Evolutionary conservation across 495 filamentous ascomycete genomes (phyloP), one percentile per base, ranked within the genome.

Genomic region (Penicillium flavigenum): DNA sequence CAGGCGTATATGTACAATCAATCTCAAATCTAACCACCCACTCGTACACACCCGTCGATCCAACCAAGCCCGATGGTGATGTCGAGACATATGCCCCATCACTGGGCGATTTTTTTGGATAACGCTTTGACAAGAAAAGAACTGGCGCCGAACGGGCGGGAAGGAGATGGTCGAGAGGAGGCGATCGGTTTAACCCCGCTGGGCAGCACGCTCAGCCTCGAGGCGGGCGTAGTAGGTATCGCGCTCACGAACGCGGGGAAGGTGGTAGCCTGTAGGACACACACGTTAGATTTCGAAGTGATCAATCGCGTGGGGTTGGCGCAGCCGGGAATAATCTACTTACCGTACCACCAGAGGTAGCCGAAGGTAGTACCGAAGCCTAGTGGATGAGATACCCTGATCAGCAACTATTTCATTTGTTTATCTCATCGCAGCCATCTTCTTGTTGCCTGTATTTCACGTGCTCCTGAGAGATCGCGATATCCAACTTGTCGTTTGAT

Each of bases 261-360:
- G 81, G 78, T 93, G 89, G 77, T 85, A 92, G 68, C 89, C 87
- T 88, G 57, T 61, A 38, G 16, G 19, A 43, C 11, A 11, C 17
- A 38, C 31, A 39, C 34, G 12, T 51, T 43, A 57, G 49, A 27
- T 3, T 8, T 43, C 36, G 22, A 27, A 16, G 24, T 39, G 11
- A 34, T 41, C 26, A 34, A 39, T 16, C 34, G 41, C 34, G 27
- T 56, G 20, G 31, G 48, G 11, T 44, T 46, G 47, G 41, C 27
- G 51, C 14, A 26, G 34, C 24, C 43, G 39, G 34, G n/a, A n/a
- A 43, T 43, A 54, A 47, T 45, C 27, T 74, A 87, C 85, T 59
- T 85, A 88, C 84, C 88, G 76, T 90, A 92, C 89, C 89, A 92
- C 75, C 80, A 92, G 70, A 84, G 78, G 75, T 88, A 91, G 66